Evolutionary conservation across 1,284 basidiomycete species (phyloP).

Genomic region (Rhodotorula sp.): DNA sequence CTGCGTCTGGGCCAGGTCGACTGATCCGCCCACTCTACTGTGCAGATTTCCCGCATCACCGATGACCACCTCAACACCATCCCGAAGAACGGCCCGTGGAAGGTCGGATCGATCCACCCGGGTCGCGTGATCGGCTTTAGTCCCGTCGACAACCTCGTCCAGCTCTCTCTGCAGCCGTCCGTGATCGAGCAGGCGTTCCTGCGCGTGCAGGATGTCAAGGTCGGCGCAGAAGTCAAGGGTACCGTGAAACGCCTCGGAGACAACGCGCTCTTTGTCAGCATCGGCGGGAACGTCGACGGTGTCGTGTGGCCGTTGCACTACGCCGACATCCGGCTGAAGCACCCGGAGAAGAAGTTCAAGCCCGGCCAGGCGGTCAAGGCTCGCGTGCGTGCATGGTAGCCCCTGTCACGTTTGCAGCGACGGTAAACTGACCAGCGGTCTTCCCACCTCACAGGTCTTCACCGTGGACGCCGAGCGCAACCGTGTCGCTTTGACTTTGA

Average conservation of each 20-base stretch:
- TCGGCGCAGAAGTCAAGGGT: conserved; percentile 80
- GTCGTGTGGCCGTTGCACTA: conserved; percentile 94
- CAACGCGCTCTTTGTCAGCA: conserved; percentile 75
- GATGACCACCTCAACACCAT: conserved; percentile 79
- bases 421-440: conserved; percentile 53
- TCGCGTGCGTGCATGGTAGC: conserved; percentile 51
- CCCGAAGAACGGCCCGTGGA: conserved; percentile 71
- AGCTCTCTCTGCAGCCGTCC: conserved; percentile 79
- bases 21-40: too few species aligned
- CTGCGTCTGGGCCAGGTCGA: too few species aligned
- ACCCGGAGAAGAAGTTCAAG: conserved; percentile 90
- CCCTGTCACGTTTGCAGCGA: not conserved
- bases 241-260: conserved; percentile 79
- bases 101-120: conserved; percentile 71
- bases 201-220: conserved; percentile 76
- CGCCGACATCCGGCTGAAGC: conserved; percentile 83
- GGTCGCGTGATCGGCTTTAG: conserved; percentile 89
- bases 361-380: conserved; percentile 80
- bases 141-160: conserved; percentile 81
- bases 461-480: conserved; percentile 77
- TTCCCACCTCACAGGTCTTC: conserved; percentile 57
- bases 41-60: conserved; percentile 86
- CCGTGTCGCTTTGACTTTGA: conserved; percentile 83
- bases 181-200: conserved; percentile 85
- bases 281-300: conserved; percentile 83